Conservation (phyloP, 352 stramenopile genomes). For the Phytophthora hibernalis region DNA sequence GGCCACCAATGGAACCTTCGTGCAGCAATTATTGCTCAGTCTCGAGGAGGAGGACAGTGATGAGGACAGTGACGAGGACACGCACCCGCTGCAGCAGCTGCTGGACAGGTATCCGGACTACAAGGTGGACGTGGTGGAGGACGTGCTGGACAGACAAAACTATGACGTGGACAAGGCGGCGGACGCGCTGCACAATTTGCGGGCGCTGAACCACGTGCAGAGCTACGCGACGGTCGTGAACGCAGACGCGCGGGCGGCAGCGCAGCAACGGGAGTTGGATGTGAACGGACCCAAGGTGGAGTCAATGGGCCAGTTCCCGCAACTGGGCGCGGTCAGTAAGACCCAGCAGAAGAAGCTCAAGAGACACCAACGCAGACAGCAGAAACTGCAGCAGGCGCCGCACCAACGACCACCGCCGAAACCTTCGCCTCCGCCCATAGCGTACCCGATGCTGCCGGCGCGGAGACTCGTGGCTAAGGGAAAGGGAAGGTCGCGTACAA, state of each 20-base stretch:
- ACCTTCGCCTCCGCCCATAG: constrained; percentile 32
- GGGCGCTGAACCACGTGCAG: constrained; percentile 60
- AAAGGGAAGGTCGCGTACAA: constrained; percentile 29
- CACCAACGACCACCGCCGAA: constrained; percentile 41
- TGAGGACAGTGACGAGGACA: constrained; percentile 30
- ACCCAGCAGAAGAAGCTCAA: constrained; percentile 45
- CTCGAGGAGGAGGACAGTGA: constrained; percentile 48
- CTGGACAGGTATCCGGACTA: constrained; percentile 65
- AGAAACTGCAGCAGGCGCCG: constrained; percentile 33
- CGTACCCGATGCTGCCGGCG: constrained; percentile 31
- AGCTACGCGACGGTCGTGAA: constrained; percentile 67
- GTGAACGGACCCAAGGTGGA: constrained; percentile 46
- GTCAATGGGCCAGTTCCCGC: constrained; percentile 63
- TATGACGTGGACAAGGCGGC: constrained; percentile 68
- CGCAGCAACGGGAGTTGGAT: constrained; percentile 28
- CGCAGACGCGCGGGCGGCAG: constrained; percentile 29
- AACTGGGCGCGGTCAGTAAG: constrained; percentile 39
- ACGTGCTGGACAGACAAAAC: constrained; percentile 62
- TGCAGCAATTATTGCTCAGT: constrained; percentile 70
- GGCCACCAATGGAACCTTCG: constrained; percentile 58
- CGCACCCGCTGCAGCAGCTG: constrained; percentile 62
- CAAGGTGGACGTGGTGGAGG: constrained; percentile 65
- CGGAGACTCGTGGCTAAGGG: constrained; percentile 12
- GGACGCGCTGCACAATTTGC: constrained; percentile 62
- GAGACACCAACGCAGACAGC: constrained; percentile 33